These are phyloP conservation scores for Pisolithus thermaeus DNA, from an alignment of 1,284 basidiomycete species.

Conservation along the genomic window DNA sequence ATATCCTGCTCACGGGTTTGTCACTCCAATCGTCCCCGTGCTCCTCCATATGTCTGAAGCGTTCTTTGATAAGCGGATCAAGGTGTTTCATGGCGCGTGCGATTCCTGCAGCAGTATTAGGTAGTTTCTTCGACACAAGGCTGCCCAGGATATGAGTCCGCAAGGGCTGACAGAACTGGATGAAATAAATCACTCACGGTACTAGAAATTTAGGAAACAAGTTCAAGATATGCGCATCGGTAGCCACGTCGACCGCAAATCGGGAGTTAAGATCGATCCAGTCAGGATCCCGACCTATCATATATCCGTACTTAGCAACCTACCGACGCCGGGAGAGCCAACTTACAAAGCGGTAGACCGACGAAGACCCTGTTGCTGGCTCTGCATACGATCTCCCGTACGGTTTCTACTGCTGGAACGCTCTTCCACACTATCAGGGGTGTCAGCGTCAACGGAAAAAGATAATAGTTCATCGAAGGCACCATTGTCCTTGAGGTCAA, in stretches of 20 bases:
- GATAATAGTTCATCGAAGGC: not conserved
- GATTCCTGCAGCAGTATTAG: slow-evolving; percentile 12
- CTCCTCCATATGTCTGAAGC: slow-evolving; percentile 24
- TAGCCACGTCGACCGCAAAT: slow-evolving; percentile 28
- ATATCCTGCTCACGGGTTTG: slow-evolving; percentile 29
- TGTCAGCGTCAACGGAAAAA: not conserved
- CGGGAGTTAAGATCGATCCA: slow-evolving; percentile 32
- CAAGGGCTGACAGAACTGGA: slow-evolving; percentile 8
- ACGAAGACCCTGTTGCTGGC: slow-evolving; percentile 35
- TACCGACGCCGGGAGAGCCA: too few relatives aligned
- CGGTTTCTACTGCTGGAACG: slow-evolving; percentile 11
- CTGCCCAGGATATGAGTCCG: not conserved
- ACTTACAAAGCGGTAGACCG: slow-evolving; percentile 35
- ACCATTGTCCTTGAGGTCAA: slow-evolving; percentile 17
- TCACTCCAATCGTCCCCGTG: slow-evolving; percentile 32
- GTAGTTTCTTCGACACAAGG: slow-evolving; percentile 14
- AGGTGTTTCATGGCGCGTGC: slow-evolving; percentile 22
- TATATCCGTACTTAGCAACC: too few relatives aligned
- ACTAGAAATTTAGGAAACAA: slow-evolving; percentile 35
- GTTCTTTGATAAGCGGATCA: slow-evolving; percentile 34
- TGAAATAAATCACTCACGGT: slow-evolving; percentile 18
- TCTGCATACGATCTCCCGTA: slow-evolving; percentile 27
- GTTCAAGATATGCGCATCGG: slow-evolving; percentile 21
- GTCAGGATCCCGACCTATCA: slow-evolving; percentile 35
- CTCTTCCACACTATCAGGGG: slow-evolving; percentile 28